These are phyloP conservation scores for Vaccinium corymbosum DNA, from an alignment of 148 eudicot species.

Conservation along the genomic window DNA sequence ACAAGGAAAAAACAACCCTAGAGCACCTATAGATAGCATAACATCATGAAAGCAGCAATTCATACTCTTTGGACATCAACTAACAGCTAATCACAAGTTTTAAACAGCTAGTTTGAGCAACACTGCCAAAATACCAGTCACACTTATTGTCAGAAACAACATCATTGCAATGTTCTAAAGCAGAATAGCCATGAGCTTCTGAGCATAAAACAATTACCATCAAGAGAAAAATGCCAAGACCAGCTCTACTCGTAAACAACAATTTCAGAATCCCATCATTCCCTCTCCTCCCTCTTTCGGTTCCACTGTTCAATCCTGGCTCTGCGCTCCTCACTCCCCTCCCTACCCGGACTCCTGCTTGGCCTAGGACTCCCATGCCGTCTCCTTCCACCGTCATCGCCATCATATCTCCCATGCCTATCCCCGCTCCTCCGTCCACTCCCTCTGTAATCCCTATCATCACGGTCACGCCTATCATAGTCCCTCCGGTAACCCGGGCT, in stretches of 20 bases:
- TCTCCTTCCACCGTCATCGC: slow-evolving; percentile 23
- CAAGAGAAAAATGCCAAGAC: slow-evolving; percentile 8
- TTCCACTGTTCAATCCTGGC: slow-evolving; percentile 69
- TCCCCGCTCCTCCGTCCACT: slow-evolving; percentile 18
- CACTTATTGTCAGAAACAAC: background rate
- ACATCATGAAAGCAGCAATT: background rate
- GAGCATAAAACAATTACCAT: slow-evolving; percentile 8
- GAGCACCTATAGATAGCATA: background rate
- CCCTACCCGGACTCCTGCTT: slow-evolving; percentile 39
- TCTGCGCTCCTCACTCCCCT: slow-evolving; percentile 58
- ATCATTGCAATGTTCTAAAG: slow-evolving; percentile 1
- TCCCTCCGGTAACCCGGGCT: slow-evolving; percentile 32
- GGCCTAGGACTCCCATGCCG: slow-evolving; percentile 29
- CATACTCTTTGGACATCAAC: background rate
- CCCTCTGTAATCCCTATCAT: slow-evolving; percentile 12
- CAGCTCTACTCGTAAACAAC: background rate
- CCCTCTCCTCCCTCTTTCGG: slow-evolving; percentile 42
- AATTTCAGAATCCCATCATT: slow-evolving; percentile 1
- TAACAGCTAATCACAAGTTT: slow-evolving; percentile 6
- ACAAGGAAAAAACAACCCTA: background rate
- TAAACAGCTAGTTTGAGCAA: background rate
- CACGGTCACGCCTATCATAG: slow-evolving; percentile 17
- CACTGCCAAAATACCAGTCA: background rate
- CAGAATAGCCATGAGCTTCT: background rate
- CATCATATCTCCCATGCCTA: slow-evolving; percentile 19